Evolutionary conservation across 148 eudicot species (phyloP).

Genomic region (Chenopodium quinoa): DNA sequence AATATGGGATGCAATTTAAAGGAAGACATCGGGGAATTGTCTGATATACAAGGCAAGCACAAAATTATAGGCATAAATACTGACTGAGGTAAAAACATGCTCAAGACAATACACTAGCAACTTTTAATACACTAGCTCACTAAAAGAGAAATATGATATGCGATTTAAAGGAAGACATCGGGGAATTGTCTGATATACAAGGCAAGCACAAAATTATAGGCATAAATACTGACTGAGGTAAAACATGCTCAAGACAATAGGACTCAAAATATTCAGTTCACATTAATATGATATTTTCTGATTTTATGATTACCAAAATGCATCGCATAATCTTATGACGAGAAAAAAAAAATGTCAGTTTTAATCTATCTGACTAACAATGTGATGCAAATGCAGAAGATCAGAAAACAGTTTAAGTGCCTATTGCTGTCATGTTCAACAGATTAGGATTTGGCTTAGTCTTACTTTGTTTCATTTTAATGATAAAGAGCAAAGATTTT

Average conservation of each 20-base stretch:
- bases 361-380: background rate
- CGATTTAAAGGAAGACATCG: background rate
- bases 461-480: background rate
- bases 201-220: background rate
- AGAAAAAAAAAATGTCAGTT: background rate
- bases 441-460: background rate
- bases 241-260: background rate
- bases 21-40: too few species aligned
- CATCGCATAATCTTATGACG: background rate
- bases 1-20: background rate
- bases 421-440: background rate
- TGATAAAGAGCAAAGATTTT: background rate
- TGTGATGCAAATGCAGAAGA: background rate
- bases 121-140: background rate
- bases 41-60: background rate
- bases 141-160: background rate
- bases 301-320: background rate
- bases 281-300: background rate
- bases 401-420: background rate
- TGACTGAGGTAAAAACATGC: background rate
- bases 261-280: background rate
- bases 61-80: background rate
- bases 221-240: background rate
- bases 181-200: background rate
- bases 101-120: background rate